These are phyloP conservation scores for Fraxinus baroniana DNA, from an alignment of 305 asterid genomes.

Conservation along the genomic window DNA sequence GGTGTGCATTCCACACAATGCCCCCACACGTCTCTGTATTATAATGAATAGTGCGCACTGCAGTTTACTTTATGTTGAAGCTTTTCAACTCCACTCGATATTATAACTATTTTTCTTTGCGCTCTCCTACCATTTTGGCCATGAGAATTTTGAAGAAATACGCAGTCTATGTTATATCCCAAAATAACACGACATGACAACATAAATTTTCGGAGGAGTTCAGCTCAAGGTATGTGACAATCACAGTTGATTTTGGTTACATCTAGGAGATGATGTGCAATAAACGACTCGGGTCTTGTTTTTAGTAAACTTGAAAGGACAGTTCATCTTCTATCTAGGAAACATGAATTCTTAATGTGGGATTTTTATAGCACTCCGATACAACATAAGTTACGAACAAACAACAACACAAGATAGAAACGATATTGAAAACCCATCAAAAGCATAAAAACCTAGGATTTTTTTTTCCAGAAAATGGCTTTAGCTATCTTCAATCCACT, in stretches of 20 bases:
- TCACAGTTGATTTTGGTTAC: neutral
- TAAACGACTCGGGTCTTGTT: neutral
- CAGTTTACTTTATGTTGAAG: conserved; percentile 13
- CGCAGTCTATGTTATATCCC: neutral
- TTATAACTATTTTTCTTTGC: neutral
- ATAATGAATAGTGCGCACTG: conserved; percentile 18
- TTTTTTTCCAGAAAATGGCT: neutral
- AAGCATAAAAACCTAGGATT: neutral
- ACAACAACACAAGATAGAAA: neutral
- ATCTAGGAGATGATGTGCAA: neutral
- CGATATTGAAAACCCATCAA: neutral
- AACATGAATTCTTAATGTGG: neutral
- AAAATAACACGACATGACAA: neutral
- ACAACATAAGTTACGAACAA: neutral
- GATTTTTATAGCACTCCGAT: neutral
- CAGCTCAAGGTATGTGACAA: neutral
- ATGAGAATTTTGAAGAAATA: neutral
- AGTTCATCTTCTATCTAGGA: neutral
- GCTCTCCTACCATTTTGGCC: neutral
- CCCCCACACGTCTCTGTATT: conserved; percentile 14
- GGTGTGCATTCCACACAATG: conserved; percentile 41
- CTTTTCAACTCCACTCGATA: neutral
- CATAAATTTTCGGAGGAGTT: neutral
- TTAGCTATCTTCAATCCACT: neutral
- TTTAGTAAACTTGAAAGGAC: neutral